Percentiles rank a stretch among this genome's conserved stretches.
Conservation (phyloP, 2,329 filamentous ascomycete species). For the Ceratocystis cacaofunesta region DNA sequence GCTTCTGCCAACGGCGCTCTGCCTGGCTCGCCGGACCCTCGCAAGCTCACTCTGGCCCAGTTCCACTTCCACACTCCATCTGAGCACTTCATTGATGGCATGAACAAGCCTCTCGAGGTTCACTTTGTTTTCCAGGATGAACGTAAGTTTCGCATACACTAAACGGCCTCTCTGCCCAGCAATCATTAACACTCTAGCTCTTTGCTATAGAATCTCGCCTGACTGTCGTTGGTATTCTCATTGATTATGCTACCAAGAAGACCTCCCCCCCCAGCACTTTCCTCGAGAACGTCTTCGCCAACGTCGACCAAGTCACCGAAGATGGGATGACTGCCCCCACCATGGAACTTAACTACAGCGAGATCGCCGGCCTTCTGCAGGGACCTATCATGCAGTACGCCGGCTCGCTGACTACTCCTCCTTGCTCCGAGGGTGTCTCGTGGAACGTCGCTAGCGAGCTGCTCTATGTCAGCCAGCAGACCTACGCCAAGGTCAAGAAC, state of each 20-base stretch:
- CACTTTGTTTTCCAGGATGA: conserved; percentile 29
- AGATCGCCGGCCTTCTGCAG: conserved; percentile 26
- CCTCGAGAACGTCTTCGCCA: conserved; percentile 26
- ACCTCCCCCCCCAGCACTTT: conserved; percentile 19
- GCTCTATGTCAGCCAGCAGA: conserved; percentile 32
- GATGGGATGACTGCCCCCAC: conserved; percentile 27
- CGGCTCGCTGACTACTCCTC: conserved; percentile 48
- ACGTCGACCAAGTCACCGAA: conserved; percentile 20
- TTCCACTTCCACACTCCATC: conserved; percentile 48
- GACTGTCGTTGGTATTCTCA: conserved; percentile 27
- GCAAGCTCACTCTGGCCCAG: conserved; percentile 33
- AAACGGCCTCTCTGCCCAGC: not conserved
- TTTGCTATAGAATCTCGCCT: conserved; percentile 16
- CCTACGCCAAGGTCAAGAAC: conserved; percentile 36
- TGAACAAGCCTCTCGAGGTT: conserved; percentile 28
- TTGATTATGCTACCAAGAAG: conserved; percentile 22
- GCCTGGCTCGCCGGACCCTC: conserved; percentile 25
- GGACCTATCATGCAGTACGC: conserved; percentile 28
- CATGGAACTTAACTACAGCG: conserved; percentile 29
- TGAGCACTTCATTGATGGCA: conserved; percentile 38
- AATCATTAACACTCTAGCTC: not conserved
- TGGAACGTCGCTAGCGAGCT: conserved; percentile 38
- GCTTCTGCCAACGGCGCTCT: not conserved
- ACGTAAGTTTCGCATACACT: conserved; percentile 4
- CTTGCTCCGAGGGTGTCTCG: conserved; percentile 41